Evolutionary conservation across 495 filamentous ascomycete species (phyloP).

Genomic region (Daldinia caldariorum): DNA sequence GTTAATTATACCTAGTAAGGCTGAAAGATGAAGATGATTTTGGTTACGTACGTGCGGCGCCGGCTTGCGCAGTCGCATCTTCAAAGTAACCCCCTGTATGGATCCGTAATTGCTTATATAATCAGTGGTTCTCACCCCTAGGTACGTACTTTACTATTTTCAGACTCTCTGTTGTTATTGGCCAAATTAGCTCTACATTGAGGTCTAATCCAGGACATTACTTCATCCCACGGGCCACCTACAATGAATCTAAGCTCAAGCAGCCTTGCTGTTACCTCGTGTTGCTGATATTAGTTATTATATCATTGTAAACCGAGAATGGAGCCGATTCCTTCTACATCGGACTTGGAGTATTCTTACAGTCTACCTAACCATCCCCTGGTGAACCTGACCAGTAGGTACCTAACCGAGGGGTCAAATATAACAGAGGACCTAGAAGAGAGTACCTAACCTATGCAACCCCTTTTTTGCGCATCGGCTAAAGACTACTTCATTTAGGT

Average conservation of each 20-base stretch:
- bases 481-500: constrained; percentile 23
- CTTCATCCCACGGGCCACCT: constrained; percentile 9
- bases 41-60: constrained; percentile 37
- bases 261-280: constrained; percentile 1
- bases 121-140: not conserved
- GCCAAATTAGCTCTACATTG: not conserved
- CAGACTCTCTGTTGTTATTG: constrained; percentile 13
- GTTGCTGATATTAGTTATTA: not conserved
- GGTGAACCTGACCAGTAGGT: not conserved
- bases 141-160: constrained; percentile 8
- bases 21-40: constrained; percentile 38
- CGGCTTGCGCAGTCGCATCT: constrained; percentile 25
- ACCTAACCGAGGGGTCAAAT: constrained; percentile 12
- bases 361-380: constrained; percentile 9
- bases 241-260: constrained; percentile 10
- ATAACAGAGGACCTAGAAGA: constrained; percentile 15
- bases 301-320: constrained; percentile 7
- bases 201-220: not conserved
- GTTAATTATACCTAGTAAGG: constrained; percentile 23
- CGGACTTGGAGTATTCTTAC: constrained; percentile 13
- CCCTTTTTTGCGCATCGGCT: constrained; percentile 40
- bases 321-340: constrained; percentile 21
- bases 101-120: constrained; percentile 31
- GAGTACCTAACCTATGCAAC: constrained; percentile 14
- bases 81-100: constrained; percentile 4